These are phyloP conservation scores for Flaveria bidentis DNA, from an alignment of 129 eudicot species.

Conservation along the genomic window DNA sequence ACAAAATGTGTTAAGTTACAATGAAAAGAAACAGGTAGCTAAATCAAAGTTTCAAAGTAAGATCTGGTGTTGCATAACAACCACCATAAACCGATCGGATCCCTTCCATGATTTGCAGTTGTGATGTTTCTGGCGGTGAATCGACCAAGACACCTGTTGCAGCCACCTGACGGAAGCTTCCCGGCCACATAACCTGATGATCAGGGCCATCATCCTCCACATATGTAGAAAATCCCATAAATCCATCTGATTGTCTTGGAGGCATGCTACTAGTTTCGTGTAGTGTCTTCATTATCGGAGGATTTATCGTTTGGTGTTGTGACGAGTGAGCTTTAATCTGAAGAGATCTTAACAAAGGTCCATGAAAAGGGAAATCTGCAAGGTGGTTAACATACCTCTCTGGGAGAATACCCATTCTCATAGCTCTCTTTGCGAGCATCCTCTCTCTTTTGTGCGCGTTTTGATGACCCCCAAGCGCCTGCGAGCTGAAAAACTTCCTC, in stretches of 20 bases:
- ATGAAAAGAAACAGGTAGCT: not conserved
- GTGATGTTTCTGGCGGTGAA: slow-evolving; percentile 5
- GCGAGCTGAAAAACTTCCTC: slow-evolving; percentile 54
- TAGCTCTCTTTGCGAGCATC: slow-evolving; percentile 50
- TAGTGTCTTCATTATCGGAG: slow-evolving; percentile 29
- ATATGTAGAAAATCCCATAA: slow-evolving; percentile 33
- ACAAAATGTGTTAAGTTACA: not conserved
- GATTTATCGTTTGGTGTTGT: slow-evolving; percentile 31
- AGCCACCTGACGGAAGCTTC: slow-evolving; percentile 49
- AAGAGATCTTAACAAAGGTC: slow-evolving; percentile 42
- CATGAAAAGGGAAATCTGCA: slow-evolving; percentile 42
- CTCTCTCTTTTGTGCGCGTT: slow-evolving; percentile 59
- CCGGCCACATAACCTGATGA: slow-evolving; percentile 54
- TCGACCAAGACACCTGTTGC: slow-evolving; percentile 22
- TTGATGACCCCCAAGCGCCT: slow-evolving; percentile 63
- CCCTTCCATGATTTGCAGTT: slow-evolving; percentile 22
- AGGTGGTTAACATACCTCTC: slow-evolving; percentile 40
- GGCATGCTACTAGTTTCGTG: slow-evolving; percentile 3
- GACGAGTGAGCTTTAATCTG: slow-evolving; percentile 56
- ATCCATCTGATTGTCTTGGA: slow-evolving; percentile 29
- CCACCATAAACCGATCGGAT: slow-evolving; percentile 21
- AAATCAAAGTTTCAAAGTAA: slow-evolving; percentile 49
- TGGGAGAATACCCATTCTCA: slow-evolving; percentile 52
- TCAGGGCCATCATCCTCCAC: slow-evolving; percentile 39
- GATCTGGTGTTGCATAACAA: slow-evolving; percentile 43